A percentile compares a stretch with the other conserved stretches of the same genome.
Evolutionary conservation across 2,329 filamentous ascomycete species (phyloP).

Genomic region (Alternaria postmessia): DNA sequence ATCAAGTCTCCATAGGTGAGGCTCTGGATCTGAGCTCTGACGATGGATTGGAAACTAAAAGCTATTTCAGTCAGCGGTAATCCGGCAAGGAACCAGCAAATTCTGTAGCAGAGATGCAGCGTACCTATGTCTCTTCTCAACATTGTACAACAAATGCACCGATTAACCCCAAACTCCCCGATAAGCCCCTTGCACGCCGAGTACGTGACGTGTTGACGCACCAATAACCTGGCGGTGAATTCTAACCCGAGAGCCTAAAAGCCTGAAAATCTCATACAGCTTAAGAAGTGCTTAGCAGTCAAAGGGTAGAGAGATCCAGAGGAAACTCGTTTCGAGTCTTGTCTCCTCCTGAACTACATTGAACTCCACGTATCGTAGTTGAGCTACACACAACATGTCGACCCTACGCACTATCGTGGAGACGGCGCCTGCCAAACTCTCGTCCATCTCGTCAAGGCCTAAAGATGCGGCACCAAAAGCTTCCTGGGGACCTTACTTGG

Average conservation of each 20-base stretch:
- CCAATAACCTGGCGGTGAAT: neutral
- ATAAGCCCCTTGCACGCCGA: neutral
- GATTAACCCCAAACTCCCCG: conserved; percentile 11
- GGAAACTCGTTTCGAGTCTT: neutral
- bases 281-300: conserved; percentile 6
- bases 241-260: neutral
- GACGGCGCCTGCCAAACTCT: conserved; percentile 1
- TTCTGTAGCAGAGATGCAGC: neutral
- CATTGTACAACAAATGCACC: conserved; percentile 1
- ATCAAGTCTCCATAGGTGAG: neutral
- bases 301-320: neutral
- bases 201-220: neutral
- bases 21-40: neutral
- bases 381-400: conserved; percentile 3
- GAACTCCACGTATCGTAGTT: neutral
- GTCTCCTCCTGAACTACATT: neutral
- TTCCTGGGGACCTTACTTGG: conserved; percentile 14
- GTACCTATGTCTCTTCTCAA: neutral
- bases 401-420: conserved; percentile 6
- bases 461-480: neutral
- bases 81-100: neutral
- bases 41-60: neutral
- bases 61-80: neutral
- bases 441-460: conserved; percentile 1
- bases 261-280: neutral